phyloP scores from a whole-genome alignment of 805 yeast species.

The Sugiyamaella floridensis region DNA sequence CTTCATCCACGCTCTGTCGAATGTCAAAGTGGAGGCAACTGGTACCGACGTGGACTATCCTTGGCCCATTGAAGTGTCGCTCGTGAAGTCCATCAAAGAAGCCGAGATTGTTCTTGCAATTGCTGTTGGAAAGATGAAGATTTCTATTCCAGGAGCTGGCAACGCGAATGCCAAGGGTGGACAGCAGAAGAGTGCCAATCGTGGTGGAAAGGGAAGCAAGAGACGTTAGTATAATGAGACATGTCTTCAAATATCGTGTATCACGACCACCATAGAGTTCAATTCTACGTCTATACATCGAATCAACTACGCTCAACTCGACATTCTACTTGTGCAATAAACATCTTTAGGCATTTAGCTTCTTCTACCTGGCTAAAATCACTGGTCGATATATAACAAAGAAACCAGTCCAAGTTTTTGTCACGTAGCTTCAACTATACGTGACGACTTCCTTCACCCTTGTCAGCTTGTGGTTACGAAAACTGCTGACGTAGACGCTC shows the following conservation, averaged over 20 bases:
- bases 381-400: too few species aligned
- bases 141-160: conserved; percentile 28
- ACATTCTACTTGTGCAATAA: too few species aligned
- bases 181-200: conserved; percentile 4
- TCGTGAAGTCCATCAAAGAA: conserved; percentile 50
- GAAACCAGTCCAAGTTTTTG: background rate
- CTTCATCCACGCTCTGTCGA: conserved; percentile 50
- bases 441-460: too few species aligned
- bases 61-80: conserved; percentile 64
- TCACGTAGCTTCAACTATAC: too few species aligned
- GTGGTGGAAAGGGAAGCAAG: conserved; percentile 4
- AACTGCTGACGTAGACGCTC: conserved; percentile 43
- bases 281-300: too few species aligned
- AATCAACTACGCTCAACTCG: too few species aligned
- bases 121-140: conserved; percentile 66
- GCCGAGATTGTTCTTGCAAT: conserved; percentile 60
- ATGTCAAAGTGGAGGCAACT: conserved; percentile 27
- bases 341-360: background rate
- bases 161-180: conserved; percentile 15
- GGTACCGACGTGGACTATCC: conserved; percentile 48
- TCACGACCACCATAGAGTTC: too few species aligned
- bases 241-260: too few species aligned
- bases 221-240: background rate
- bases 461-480: conserved; percentile 3
- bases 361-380: too few species aligned